These are phyloP conservation scores for Abrus pulchellus DNA, from an alignment of 306 rosid species.

Conservation along the genomic window DNA sequence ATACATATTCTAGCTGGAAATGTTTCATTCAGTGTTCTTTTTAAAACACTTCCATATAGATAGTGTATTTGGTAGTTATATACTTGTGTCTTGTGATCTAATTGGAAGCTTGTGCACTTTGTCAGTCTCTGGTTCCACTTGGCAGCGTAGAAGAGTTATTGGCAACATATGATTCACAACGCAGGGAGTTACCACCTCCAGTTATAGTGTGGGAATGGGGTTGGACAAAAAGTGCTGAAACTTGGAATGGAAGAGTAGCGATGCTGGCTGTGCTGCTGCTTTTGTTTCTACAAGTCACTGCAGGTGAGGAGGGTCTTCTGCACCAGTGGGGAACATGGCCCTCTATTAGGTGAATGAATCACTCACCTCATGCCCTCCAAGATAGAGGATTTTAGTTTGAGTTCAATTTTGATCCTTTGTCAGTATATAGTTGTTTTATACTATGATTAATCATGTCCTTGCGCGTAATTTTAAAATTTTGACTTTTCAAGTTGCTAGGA, in stretches of 20 bases:
- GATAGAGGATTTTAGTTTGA: constrained; percentile 25
- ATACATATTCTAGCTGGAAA: neutral
- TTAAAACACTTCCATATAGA: neutral
- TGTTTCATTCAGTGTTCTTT: neutral
- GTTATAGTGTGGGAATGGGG: constrained; percentile 89
- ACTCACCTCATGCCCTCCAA: neutral
- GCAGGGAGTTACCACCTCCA: constrained; percentile 82
- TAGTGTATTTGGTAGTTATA: neutral
- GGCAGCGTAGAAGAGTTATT: constrained; percentile 89
- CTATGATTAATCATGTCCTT: constrained; percentile 3
- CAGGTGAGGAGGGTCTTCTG: constrained; percentile 79
- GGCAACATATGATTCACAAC: constrained; percentile 83
- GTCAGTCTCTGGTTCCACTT: constrained; percentile 83
- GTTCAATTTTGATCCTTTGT: constrained; percentile 13
- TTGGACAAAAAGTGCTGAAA: constrained; percentile 91
- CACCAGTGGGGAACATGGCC: constrained; percentile 86
- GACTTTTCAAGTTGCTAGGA: neutral
- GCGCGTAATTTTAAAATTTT: neutral
- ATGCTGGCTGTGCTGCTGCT: constrained; percentile 85
- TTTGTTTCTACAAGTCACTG: constrained; percentile 75
- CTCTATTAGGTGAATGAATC: constrained; percentile 51
- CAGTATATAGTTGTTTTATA: neutral
- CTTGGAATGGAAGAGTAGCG: constrained; percentile 92
- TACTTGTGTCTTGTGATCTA: constrained; percentile 18
- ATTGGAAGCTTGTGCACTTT: constrained; percentile 42